Conservation (phyloP, 2,329 filamentous ascomycete species). For the Calycina herbarum region DNA sequence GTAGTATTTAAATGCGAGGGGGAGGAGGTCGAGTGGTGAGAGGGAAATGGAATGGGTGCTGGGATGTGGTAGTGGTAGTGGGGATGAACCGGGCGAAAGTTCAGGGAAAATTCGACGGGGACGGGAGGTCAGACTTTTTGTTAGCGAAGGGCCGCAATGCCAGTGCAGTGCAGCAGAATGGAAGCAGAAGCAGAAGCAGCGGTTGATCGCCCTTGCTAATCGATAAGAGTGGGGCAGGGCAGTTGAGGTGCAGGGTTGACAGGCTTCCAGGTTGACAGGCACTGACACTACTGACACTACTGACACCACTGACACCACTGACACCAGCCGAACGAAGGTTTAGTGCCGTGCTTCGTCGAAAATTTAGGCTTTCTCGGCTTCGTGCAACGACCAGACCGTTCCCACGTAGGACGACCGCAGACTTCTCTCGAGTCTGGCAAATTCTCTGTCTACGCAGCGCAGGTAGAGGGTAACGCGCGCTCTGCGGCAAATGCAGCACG, state of each 20-base stretch:
- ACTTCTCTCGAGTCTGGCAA: too few species aligned
- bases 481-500: neutral
- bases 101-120: neutral
- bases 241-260: neutral
- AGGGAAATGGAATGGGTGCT: neutral
- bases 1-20: neutral
- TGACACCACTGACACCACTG: too few species aligned
- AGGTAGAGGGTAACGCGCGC: neutral
- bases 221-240: neutral
- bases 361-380: neutral
- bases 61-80: constrained; percentile 10
- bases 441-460: neutral
- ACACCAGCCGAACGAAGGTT: too few species aligned
- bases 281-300: neutral
- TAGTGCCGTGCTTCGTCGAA: neutral
- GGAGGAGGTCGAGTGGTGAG: neutral
- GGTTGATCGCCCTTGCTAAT: neutral
- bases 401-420: too few species aligned
- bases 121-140: constrained; percentile 12
- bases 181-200: neutral
- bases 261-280: neutral
- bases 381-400: too few species aligned
- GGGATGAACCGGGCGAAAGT: constrained; percentile 12
- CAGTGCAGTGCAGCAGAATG: neutral
- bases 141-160: constrained; percentile 10